Conservation (phyloP, 2,329 filamentous ascomycete species). For the Fusarium neocosmosporiellum region DNA sequence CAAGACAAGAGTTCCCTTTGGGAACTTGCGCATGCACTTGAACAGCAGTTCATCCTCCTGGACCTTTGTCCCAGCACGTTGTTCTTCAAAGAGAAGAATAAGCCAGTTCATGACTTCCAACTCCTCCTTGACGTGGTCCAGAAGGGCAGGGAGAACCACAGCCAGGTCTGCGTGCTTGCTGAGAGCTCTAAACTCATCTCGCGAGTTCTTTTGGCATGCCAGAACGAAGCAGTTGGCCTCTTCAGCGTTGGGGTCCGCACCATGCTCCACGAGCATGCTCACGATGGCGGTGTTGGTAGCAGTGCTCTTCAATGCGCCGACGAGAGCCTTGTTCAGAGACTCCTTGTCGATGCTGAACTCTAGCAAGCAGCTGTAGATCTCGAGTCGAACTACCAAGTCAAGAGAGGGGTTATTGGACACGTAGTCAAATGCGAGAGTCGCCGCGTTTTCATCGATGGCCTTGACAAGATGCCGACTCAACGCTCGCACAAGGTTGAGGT, state of each 20-base stretch:
- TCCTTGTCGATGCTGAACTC: not conserved
- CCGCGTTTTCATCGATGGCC: not conserved
- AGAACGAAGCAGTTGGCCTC: conserved; percentile 12
- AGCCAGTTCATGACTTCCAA: not conserved
- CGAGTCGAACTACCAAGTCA: not conserved
- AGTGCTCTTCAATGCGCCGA: not conserved
- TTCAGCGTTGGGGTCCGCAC: conserved; percentile 7
- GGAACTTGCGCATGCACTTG: conserved; percentile 18
- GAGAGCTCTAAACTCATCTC: conserved; percentile 1
- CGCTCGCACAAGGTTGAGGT: not conserved
- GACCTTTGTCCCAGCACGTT: not conserved
- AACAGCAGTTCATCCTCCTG: conserved; percentile 1
- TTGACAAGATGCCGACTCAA: conserved; percentile 5
- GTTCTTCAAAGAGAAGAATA: not conserved
- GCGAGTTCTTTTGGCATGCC: not conserved
- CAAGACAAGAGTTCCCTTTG: not conserved
- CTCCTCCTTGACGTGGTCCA: not conserved
- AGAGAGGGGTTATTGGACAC: not conserved
- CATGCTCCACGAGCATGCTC: conserved; percentile 10
- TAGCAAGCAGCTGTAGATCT: conserved; percentile 11
- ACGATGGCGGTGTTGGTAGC: not conserved
- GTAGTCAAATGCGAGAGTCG: conserved; percentile 4
- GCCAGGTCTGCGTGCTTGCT: conserved; percentile 4
- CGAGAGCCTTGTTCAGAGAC: conserved; percentile 1
- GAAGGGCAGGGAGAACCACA: not conserved